Evolutionary conservation across 179 eudicot species (phyloP), one percentile per base, ranked within the genome.

Genomic region (Silene coronaria): DNA sequence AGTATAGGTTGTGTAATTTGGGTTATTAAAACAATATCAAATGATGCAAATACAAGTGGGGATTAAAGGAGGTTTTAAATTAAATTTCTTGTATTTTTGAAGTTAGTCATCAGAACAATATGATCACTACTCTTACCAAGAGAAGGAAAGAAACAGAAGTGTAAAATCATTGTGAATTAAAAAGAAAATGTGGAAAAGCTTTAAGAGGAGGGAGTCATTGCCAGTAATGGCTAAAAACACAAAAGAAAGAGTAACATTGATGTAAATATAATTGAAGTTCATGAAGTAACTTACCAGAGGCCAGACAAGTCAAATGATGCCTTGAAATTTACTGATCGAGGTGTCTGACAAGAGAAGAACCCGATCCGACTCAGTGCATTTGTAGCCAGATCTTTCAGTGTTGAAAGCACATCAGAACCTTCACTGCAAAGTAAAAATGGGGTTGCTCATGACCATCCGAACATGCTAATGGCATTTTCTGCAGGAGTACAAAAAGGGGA

Each of bases 291-390:
- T 67, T 75, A 82, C 84, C 84, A 30, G 64, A 3, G 60, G 53
- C 23, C 22, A 42, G 82, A 75, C 23, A 65, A 27, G 74, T 72
- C 75, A 53, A 23, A 57, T 63, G 76, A 75, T 23, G 76, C 85
- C 75, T 78, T 74, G 60, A 74, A 75, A 65, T 64, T 80, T 53
- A 86, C 67, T 65, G 78, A 71, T 70, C 85, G 89, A 17, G 77
- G 62, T 45, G 83, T 75, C 78, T 88, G 84, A 80, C 86, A 84
- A 68, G 81, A 86, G 67, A 90, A 90, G 77, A 90, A 76, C 72
- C 89, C 88, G 72, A 86, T 87, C 77, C 87, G 75, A 23, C 75
- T 81, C 77, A 88, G 76, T 30, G 97, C 90, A 63, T 75, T 63
- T 36, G 81, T 75, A 59, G 89, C 92, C 72, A 84, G 74, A 57